A percentile compares a stretch with the other conserved stretches of the same genome.
Evolutionary conservation across 805 yeast species (phyloP).

Genomic region (Debaryomyces castellii): DNA sequence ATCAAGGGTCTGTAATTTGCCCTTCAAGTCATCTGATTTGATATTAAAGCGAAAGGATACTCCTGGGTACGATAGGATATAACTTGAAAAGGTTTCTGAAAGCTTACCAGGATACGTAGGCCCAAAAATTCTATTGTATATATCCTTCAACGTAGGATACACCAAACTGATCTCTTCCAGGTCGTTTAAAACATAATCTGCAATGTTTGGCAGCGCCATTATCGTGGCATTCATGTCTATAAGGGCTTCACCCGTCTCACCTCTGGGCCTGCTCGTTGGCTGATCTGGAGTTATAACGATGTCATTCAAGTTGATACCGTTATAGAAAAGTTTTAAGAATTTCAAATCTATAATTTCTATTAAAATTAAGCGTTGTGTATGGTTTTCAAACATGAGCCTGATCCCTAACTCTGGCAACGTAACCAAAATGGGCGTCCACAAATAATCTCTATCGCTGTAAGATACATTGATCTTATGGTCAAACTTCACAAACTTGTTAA

Average conservation of each 20-base stretch:
- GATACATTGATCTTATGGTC: constrained; percentile 28
- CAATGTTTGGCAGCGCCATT: not conserved
- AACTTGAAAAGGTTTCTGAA: constrained; percentile 23
- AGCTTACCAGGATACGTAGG: constrained; percentile 59
- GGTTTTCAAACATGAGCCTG: constrained; percentile 26
- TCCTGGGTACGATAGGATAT: constrained; percentile 56
- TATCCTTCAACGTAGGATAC: constrained; percentile 31
- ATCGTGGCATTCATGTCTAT: not conserved
- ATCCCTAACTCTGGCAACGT: constrained; percentile 24
- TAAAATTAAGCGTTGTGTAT: constrained; percentile 24
- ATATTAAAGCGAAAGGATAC: constrained; percentile 49
- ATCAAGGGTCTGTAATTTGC: constrained; percentile 8
- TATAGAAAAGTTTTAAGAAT: constrained; percentile 24
- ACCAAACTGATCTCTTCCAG: constrained; percentile 1
- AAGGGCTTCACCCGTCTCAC: not conserved
- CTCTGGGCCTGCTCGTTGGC: not conserved
- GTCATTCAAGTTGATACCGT: constrained; percentile 31
- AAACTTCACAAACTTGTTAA: constrained; percentile 22
- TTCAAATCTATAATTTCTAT: constrained; percentile 28
- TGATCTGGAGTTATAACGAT: constrained; percentile 7
- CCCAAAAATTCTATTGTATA: constrained; percentile 59
- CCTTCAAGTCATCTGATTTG: constrained; percentile 15
- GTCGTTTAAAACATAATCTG: not conserved
- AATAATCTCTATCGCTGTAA: constrained; percentile 28
- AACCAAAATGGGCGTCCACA: constrained; percentile 32